Evolutionary conservation across 164 flowering plant species (phyloP), one percentile per base, ranked within the genome.

Genomic region (Tinospora cordifolia): DNA sequence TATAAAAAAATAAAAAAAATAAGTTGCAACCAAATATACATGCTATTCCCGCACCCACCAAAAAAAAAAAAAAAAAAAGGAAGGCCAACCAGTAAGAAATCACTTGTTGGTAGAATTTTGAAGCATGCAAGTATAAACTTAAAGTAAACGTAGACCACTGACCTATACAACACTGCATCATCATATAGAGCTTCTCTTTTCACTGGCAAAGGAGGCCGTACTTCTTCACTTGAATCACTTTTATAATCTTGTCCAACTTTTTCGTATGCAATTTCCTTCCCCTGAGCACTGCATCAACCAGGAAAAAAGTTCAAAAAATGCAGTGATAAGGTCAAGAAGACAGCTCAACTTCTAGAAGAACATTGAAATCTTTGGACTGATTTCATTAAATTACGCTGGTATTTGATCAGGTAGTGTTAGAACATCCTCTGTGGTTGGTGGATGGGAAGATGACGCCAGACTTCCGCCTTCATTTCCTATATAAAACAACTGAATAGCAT

Each of bases 141-240:
- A 54, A 54, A 17, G 21, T 2, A 51, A 54, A 9, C 8, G 25
- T 10, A 60, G 34, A 60, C 22, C 59, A 17, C 81, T 75, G 75
- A 93, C 98, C 90, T 82, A 74, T 83, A 84, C 46, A 86, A 44
- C 73, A 85, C 72, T 13, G 89, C 79, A 81, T 84, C 86, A 59
- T 84, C 97, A 81, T 94, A 94, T n/a, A 94, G 89, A 68, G 85
- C 88, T 67, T 94, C 98, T 74, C 97, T 85, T 77, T 79, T 90
- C 70, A 94, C 98, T 12, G 98, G 98, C 68, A 94, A 77, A 74
- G 98, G 98, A 69, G 98, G 73, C 6, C 98, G 94, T 22, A 93
- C 92, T 78, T 84, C 78, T 54, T 80, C 91, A 71, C 84, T 84
- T 60, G 65, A 83, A 73, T 67, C 88, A 70, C 63, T 54, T 54